Evolutionary conservation across 1,284 basidiomycete species (phyloP), one percentile per base, ranked within the genome.

Genomic region (Termitomyces sp.): DNA sequence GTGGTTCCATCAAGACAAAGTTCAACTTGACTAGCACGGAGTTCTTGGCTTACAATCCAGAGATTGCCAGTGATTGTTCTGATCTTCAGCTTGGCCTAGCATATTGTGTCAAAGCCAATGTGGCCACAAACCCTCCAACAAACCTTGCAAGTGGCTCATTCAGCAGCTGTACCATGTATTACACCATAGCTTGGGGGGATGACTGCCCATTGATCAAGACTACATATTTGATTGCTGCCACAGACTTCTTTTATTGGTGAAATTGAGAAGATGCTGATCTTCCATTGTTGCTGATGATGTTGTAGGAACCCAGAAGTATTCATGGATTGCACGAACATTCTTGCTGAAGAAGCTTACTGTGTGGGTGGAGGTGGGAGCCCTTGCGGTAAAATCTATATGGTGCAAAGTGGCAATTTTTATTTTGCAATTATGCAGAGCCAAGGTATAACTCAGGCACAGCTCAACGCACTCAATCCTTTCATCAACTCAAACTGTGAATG

Each of bases 381-480:
- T n/a, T 47, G 46, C 10, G 4, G n/a, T 30, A 47, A 24, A 28
- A 47, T 47, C 8, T 47, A 38, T 21, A 37, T 34, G 16, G 46
- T 47, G 4, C 33, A 26, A 18, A 35, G 33, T 11, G 46, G 46
- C 14, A 34, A 47, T 28, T 47, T 3, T 19, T 47, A 34, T n/a
- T 24, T 11, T 8, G 19, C 42, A 21, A 45, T 50, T 24, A 45
- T 14, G 24, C 21, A 45, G 49, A 43, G 49, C 21, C 31, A 50
- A 50, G 41, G 49, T 28, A 35, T 50, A 11, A 50, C 49, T 44
- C 40, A 43, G 18, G 48, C 48, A 5, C 38, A 37, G 38, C 40
- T 35, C 18, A 24, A 50, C 9, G 31, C 16, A 5, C 49, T 50
- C 11, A 44, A 50, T 50, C 49, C 46, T 24, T 47, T 35, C 21